phyloP scores from a whole-genome alignment of 2,329 filamentous ascomycete species.

The Colletotrichum tropicale region DNA sequence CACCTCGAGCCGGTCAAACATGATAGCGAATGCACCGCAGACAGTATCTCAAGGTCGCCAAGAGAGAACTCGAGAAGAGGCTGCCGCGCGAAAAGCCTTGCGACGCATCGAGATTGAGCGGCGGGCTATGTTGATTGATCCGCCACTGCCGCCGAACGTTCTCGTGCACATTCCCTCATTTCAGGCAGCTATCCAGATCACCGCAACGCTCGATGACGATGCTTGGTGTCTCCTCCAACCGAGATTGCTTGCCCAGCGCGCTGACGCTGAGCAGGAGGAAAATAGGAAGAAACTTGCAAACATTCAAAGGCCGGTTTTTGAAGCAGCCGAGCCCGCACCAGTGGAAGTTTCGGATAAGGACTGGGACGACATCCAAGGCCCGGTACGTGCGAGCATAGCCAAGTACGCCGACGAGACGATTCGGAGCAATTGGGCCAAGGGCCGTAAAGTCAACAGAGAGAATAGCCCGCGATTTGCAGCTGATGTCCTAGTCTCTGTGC shows the following conservation, averaged over 20 bases:
- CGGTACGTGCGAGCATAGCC: slow-evolving; percentile 68
- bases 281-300: slow-evolving; percentile 41
- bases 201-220: slow-evolving; percentile 68
- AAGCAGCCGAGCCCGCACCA: slow-evolving; percentile 21
- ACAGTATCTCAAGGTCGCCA: not conserved
- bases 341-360: slow-evolving; percentile 68
- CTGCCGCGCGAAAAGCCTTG: slow-evolving; percentile 65
- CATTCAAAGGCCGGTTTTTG: slow-evolving; percentile 29
- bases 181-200: slow-evolving; percentile 73
- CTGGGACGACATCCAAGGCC: slow-evolving; percentile 74
- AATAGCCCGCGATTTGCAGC: slow-evolving; percentile 72
- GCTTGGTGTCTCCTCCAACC: slow-evolving; percentile 74
- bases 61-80: slow-evolving; percentile 49
- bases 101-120: slow-evolving; percentile 75
- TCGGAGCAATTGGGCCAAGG: slow-evolving; percentile 66
- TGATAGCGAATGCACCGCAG: not conserved
- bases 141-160: slow-evolving; percentile 66
- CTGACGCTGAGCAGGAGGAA: slow-evolving; percentile 65
- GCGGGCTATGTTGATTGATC: slow-evolving; percentile 68
- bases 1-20: not conserved
- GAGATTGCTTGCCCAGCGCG: slow-evolving; percentile 68
- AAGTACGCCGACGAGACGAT: slow-evolving; percentile 75
- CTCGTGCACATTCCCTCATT: slow-evolving; percentile 76
- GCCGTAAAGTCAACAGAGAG: slow-evolving; percentile 66
- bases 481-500: slow-evolving; percentile 71